Evolutionary conservation across 805 yeast species (phyloP).

Genomic region (Schizosaccharomyces pombe): DNA sequence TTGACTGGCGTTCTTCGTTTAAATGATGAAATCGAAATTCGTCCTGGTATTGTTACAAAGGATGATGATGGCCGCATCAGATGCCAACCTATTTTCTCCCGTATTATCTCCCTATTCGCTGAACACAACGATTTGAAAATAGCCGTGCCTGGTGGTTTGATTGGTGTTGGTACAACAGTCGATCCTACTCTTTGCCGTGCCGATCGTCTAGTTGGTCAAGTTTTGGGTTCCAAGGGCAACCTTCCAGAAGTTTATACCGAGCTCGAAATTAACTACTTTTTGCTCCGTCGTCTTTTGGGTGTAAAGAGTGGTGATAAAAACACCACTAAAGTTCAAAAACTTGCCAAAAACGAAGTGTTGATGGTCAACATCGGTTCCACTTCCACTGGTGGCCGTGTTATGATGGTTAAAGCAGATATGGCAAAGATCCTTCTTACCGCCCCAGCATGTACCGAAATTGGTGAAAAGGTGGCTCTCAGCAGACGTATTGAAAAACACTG

Average conservation of each 20-base stretch:
- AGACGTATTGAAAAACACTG: constrained; percentile 99
- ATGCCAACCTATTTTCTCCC: constrained; percentile 87
- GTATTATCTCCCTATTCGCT: constrained; percentile 82
- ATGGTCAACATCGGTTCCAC: constrained; percentile 99
- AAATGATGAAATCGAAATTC: constrained; percentile 94
- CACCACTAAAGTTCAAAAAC: constrained; percentile 86
- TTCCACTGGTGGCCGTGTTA: constrained; percentile 97
- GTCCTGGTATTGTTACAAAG: constrained; percentile 97
- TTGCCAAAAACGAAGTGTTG: constrained; percentile 80
- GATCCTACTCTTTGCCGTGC: constrained; percentile 99
- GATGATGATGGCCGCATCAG: constrained; percentile 71
- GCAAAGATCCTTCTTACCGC: constrained; percentile 90
- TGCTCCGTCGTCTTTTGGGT: constrained; percentile 88
- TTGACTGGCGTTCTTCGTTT: constrained; percentile 88
- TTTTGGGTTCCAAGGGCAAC: constrained; percentile 90
- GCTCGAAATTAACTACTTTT: constrained; percentile 89
- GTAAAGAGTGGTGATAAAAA: constrained; percentile 74
- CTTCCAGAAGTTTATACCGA: constrained; percentile 92
- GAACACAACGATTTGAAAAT: constrained; percentile 93
- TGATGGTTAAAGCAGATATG: constrained; percentile 96
- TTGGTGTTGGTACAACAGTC: constrained; percentile 97
- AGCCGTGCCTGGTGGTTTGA: constrained; percentile 98
- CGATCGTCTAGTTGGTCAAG: constrained; percentile 97
- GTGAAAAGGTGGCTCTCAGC: constrained; percentile 93
- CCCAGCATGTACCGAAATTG: constrained; percentile 95